phyloP scores from a whole-genome alignment of 129 eudicot species.

The Arctium minus region DNA sequence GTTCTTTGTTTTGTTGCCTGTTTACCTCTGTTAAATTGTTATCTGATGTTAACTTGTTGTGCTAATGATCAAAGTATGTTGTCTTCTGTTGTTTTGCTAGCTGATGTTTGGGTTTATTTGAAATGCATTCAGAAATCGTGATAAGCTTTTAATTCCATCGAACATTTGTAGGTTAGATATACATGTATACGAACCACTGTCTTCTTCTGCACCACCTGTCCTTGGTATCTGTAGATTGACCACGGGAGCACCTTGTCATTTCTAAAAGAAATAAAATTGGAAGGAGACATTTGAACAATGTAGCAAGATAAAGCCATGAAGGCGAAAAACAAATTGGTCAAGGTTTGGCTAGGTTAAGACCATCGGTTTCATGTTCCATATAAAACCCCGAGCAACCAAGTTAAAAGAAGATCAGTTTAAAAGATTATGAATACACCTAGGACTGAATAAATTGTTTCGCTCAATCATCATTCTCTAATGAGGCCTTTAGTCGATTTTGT shows the following conservation, averaged over 20 bases:
- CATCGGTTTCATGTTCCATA: too few species aligned
- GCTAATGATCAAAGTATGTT: constrained; percentile 9
- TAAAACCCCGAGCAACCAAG: too few species aligned
- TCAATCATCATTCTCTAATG: neutral
- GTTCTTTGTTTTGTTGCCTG: constrained; percentile 12
- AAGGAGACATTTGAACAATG: neutral
- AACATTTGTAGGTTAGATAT: too few species aligned
- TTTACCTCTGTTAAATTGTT: constrained; percentile 2
- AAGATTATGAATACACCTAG: too few species aligned
- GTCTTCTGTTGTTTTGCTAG: neutral
- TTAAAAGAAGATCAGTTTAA: too few species aligned
- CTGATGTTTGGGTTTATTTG: neutral
- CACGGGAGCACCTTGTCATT: neutral
- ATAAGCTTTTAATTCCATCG: neutral
- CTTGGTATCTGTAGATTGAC: neutral
- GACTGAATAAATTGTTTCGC: too few species aligned
- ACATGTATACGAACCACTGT: neutral
- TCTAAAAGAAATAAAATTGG: neutral
- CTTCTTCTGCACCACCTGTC: neutral
- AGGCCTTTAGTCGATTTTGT: too few species aligned
- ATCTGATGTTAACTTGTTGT: neutral
- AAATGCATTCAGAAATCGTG: neutral
- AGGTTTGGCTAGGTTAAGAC: neutral
- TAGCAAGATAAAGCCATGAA: neutral
- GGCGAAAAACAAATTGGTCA: neutral